These are phyloP conservation scores for Seiridium cupressi DNA, from an alignment of 2,329 filamentous ascomycete species.

Conservation along the genomic window DNA sequence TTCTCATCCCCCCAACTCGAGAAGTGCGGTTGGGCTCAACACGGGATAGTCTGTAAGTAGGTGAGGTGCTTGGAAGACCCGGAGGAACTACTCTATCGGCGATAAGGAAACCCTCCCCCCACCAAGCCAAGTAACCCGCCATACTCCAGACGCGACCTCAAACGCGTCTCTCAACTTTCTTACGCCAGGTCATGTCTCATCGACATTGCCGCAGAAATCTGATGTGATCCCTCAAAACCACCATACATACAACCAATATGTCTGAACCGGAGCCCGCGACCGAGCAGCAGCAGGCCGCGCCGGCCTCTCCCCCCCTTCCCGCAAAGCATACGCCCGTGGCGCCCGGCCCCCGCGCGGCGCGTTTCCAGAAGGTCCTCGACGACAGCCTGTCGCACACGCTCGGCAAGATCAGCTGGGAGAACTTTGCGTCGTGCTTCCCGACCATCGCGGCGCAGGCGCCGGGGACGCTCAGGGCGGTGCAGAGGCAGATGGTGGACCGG, in stretches of 20 bases:
- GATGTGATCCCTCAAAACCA: no score
- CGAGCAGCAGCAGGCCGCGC: neutral
- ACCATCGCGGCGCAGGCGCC: slow-evolving; percentile 53
- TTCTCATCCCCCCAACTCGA: no score
- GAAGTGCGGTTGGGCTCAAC: no score
- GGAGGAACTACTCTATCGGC: slow-evolving; percentile 10
- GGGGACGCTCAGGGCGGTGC: slow-evolving; percentile 50
- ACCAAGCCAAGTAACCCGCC: neutral
- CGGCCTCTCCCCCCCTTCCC: slow-evolving; percentile 37
- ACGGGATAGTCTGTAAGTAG: no score
- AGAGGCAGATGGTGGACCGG: slow-evolving; percentile 56
- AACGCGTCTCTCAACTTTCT: neutral
- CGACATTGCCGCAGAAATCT: no score
- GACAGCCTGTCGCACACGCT: slow-evolving; percentile 53
- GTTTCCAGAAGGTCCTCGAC: slow-evolving; percentile 53
- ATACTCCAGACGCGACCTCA: neutral
- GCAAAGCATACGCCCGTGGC: slow-evolving; percentile 39
- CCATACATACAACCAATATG: neutral
- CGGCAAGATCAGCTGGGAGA: slow-evolving; percentile 52
- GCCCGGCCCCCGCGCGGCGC: slow-evolving; percentile 56
- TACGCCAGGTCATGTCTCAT: neutral
- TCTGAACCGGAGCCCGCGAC: neutral
- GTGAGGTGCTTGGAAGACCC: no score
- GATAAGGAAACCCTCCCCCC: slow-evolving; percentile 10
- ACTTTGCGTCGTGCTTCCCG: slow-evolving; percentile 61